Base-by-base conservation (phyloP, 2,329 filamentous ascomycete species). In the Colletotrichum higginsianum region DNA sequence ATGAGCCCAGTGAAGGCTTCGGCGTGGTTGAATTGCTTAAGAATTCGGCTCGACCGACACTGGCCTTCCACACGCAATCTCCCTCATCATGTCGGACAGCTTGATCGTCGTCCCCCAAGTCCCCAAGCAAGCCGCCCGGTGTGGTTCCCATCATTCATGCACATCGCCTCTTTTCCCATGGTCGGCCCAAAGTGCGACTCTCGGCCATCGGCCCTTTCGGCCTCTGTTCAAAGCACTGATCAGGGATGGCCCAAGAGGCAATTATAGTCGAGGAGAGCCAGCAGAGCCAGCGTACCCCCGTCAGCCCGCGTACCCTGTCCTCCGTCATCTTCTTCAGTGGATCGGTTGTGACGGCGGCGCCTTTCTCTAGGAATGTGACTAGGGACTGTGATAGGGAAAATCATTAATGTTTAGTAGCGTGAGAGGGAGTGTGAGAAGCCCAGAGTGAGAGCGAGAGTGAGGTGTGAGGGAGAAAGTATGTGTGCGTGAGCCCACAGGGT, bases 221-320 rank as follows among this genome's bases (percentile, higher is more conserved):
- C 63, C 56, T 61, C 49, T 67, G 56, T 71, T 44, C 63, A 55
- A 47, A 67, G 58, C 38, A 35, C 49, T 63, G 63, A 63, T 71
- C 67, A 71, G 67, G 67, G 67, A 71, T 71, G 52, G 58, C 44
- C 66, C 65, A 72, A 69, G 69, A 69, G 69, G 69, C 69, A 72
- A 64, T 69, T 72, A 69, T 72, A 69, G 69, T 72, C 65, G 69
- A 58, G 57, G 26, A 42, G 18, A 42, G 21, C 30, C 30, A 35
- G 26, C 38, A 30, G 26, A 30, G 26, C 26, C 26, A 30, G 4
- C 38, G 64, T 30, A 47, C 23, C 40, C 42, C 46, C 56, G 4
- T 11, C 23, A 35, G 30, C 30, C 30, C 30, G 30, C 30, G 30
- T 35, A 35, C 46, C 52, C 35, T 44, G 26, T 26, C 66, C 63